Evolutionary conservation across 768 basidiomycete species (phyloP), one percentile per base, ranked within the genome.

Genomic region (Pleurotus tuoliensis): DNA sequence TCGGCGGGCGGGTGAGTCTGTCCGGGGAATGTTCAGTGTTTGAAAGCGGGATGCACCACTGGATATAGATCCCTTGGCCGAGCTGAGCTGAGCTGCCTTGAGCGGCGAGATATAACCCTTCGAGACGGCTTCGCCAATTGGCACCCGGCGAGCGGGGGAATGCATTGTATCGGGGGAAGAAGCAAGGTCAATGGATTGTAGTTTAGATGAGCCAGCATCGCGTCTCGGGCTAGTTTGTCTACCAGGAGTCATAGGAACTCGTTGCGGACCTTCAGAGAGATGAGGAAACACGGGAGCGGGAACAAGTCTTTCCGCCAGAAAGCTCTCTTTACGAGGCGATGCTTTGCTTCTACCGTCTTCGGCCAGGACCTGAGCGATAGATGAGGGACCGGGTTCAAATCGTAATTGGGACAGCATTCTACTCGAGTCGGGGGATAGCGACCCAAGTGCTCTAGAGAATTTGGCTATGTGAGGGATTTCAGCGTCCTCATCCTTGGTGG

Each of bases 81-180:
- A 18, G 44, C 50, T 67, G 12, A 76, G 61, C 22, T 73, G 74
- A 39, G 68, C 64, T 3, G 71, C 71, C 60, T 80, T 83, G 58
- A 76, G 71, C 2, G 79, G 72, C 0, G 83, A 83, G 18, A 80
- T 64, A 55, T 76, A 76, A 3, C 82, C 82, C 44, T 77, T 73
- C 6, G 71, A 69, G 56, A 83, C 69, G 2, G 79, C 82, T 59
- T 82, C 69, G 39, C 76, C 69, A 5, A 88, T 75, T 13, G 81
- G 80, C 48, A 90, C 79, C 57, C 88, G 77, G 47, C 82, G 80
- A 2, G 88, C 87, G 40, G 88, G 88, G 3, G 86, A 84, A 43
- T 78, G 78, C 49, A 65, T 61, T 8, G 71, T 65, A 40, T 82
- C 77, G 47, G 34, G n/a, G 11, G 30, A 34, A 9, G 30, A 34